These are phyloP conservation scores for Scedosporium boydii DNA, from an alignment of 2,329 filamentous ascomycete genomes.

Conservation along the genomic window DNA sequence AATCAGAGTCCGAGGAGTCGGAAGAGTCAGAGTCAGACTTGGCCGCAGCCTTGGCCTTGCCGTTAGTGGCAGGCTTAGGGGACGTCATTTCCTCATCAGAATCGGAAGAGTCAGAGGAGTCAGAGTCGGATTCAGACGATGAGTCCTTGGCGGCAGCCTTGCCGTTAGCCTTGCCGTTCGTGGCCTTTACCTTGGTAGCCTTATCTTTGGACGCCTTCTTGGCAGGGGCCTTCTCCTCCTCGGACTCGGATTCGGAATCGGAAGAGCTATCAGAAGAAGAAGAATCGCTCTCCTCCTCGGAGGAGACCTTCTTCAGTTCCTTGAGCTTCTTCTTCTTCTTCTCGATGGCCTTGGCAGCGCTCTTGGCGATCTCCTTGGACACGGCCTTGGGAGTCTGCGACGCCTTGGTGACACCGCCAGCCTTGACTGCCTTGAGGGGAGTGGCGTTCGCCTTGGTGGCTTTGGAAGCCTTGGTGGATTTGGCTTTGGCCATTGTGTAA, in stretches of 20 bases:
- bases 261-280: constrained; percentile 26
- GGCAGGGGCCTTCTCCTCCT: constrained; percentile 19
- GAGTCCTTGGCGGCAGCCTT: constrained; percentile 17
- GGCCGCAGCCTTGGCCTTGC: constrained; percentile 11
- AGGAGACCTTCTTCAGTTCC: constrained; percentile 26
- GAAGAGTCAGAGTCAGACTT: constrained; percentile 24
- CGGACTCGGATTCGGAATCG: constrained; percentile 20
- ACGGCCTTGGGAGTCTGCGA: constrained; percentile 55
- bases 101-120: constrained; percentile 29
- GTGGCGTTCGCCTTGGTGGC: constrained; percentile 38
- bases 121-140: constrained; percentile 22
- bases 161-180: constrained; percentile 10
- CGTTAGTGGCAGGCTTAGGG: constrained; percentile 3
- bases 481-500: constrained; percentile 52
- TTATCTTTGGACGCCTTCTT: constrained; percentile 27
- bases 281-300: constrained; percentile 19
- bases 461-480: constrained; percentile 50
- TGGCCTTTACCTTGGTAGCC: constrained; percentile 19
- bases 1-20: constrained; percentile 15
- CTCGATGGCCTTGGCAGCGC: constrained; percentile 38
- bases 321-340: constrained; percentile 35
- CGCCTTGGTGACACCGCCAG: constrained; percentile 57
- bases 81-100: constrained; percentile 21
- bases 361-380: constrained; percentile 59
- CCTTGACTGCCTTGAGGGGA: constrained; percentile 48